phyloP scores from a whole-genome alignment of 257 asterid species.

The Henckelia pumila region DNA sequence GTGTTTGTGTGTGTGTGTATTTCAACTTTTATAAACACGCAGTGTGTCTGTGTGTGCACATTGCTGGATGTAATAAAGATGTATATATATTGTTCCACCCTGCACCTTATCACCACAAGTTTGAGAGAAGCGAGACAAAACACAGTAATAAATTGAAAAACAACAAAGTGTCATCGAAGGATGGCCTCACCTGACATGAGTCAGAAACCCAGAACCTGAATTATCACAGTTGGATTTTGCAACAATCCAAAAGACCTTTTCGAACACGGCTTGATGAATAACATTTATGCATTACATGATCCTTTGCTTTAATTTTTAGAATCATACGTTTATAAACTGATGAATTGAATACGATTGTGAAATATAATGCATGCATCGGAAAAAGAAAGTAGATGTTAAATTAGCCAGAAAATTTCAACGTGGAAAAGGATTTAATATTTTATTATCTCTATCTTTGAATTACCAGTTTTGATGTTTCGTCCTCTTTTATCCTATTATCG shows the following conservation, averaged over 20 bases:
- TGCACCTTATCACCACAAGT: slow-evolving; percentile 27
- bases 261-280: background rate
- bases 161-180: slow-evolving; percentile 12
- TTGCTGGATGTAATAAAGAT: too few relatives aligned
- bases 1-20: too few relatives aligned
- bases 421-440: too few relatives aligned
- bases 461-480: too few relatives aligned
- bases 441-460: too few relatives aligned
- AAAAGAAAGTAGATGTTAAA: too few relatives aligned
- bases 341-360: background rate
- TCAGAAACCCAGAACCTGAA: slow-evolving; percentile 24
- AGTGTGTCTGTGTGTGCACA: background rate
- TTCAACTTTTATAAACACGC: too few relatives aligned
- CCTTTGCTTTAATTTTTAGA: too few relatives aligned
- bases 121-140: slow-evolving; percentile 22
- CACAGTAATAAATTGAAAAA: slow-evolving; percentile 8
- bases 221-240: slow-evolving; percentile 23
- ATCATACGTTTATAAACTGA: background rate
- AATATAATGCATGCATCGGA: background rate
- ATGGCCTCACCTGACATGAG: slow-evolving; percentile 19
- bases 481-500: background rate
- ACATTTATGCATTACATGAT: too few relatives aligned
- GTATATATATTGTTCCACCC: background rate
- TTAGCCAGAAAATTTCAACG: too few relatives aligned
- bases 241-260: background rate